phyloP scores from a whole-genome alignment of 108 stramenopile species.

The Skeletonema grethae region DNA sequence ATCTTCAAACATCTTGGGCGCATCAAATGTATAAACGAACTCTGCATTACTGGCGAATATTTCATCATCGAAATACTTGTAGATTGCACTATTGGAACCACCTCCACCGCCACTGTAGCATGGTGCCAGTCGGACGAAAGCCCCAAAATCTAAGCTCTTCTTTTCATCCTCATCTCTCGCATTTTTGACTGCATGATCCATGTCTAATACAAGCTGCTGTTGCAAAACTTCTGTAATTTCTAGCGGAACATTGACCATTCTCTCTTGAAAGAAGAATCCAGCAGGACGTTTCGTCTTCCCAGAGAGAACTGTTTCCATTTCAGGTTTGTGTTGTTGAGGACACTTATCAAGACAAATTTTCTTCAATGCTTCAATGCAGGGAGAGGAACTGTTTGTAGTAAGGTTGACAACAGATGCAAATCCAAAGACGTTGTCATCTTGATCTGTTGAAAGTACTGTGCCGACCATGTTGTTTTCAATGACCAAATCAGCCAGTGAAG shows the following conservation, averaged over 20 bases:
- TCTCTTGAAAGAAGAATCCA: conserved; percentile 81
- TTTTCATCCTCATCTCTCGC: conserved; percentile 64
- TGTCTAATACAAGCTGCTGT: conserved; percentile 78
- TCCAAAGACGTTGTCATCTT: conserved; percentile 71
- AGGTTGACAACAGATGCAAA: conserved; percentile 83
- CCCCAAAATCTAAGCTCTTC: conserved; percentile 83
- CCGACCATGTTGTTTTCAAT: conserved; percentile 78
- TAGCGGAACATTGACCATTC: conserved; percentile 85
- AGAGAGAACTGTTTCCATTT: conserved; percentile 72
- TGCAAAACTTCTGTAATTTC: conserved; percentile 81
- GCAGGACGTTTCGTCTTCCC: conserved; percentile 82
- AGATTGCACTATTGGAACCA: conserved; percentile 38
- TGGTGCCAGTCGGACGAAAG: conserved; percentile 79
- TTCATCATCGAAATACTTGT: conserved; percentile 88
- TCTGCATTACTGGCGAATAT: conserved; percentile 78
- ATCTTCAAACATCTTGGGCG: conserved; percentile 59
- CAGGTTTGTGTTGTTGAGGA: conserved; percentile 63
- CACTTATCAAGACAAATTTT: conserved; percentile 60
- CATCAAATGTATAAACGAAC: conserved; percentile 69
- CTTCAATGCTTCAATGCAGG: conserved; percentile 67
- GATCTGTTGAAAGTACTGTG: conserved; percentile 75
- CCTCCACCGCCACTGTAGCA: conserved; percentile 23
- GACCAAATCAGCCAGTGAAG: conserved; percentile 68
- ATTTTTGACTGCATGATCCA: conserved; percentile 82
- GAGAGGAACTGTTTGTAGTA: conserved; percentile 56